These are phyloP conservation scores for Beauveria varroae DNA, from an alignment of 2,329 filamentous ascomycete species.

Conservation along the genomic window DNA sequence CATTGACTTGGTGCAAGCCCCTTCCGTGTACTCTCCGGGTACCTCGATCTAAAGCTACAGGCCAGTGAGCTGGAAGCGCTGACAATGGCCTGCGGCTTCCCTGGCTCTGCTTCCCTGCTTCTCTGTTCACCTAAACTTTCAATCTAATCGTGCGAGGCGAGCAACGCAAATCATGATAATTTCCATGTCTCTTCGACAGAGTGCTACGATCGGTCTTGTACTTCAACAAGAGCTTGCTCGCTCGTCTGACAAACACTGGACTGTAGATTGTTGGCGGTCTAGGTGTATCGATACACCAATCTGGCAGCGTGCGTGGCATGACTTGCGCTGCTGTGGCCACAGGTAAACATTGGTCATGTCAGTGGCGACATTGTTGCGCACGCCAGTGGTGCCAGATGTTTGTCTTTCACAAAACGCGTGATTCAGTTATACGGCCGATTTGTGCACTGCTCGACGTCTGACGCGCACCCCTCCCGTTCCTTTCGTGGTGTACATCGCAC, in stretches of 20 bases:
- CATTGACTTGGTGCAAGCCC: background rate
- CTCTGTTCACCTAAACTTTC: background rate
- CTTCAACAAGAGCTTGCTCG: background rate
- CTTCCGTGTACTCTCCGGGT: background rate
- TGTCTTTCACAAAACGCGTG: conserved; percentile 1
- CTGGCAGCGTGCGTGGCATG: background rate
- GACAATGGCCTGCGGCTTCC: background rate
- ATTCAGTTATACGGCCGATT: conserved; percentile 9
- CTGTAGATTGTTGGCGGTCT: background rate
- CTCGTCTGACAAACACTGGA: background rate
- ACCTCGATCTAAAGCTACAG: background rate
- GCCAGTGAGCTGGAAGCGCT: background rate
- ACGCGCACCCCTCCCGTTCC: background rate
- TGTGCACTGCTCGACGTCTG: background rate
- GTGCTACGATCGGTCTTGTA: background rate
- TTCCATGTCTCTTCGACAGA: background rate
- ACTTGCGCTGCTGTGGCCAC: background rate
- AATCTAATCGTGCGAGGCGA: background rate
- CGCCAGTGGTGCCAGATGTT: background rate
- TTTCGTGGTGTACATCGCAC: background rate
- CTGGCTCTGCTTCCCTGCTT: background rate
- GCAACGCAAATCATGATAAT: background rate
- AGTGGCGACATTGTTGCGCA: background rate
- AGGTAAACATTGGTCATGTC: background rate
- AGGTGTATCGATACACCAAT: background rate